These are phyloP conservation scores for Serendipita sp. DNA, from an alignment of 768 basidiomycete genomes.

Conservation along the genomic window DNA sequence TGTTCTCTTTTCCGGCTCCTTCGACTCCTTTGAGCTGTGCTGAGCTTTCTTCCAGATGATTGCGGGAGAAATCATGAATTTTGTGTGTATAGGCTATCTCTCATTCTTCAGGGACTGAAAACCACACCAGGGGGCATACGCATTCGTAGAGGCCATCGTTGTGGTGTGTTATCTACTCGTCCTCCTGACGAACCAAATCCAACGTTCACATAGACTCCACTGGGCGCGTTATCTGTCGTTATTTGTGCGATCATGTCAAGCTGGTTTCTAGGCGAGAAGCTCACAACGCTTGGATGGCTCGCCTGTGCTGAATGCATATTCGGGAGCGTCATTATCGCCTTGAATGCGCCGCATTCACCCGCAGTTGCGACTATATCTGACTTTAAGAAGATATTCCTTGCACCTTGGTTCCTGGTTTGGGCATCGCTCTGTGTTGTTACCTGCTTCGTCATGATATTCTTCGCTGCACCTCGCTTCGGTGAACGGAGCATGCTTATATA, in stretches of 20 bases:
- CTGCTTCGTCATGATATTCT: neutral
- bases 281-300: conserved; percentile 95
- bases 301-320: conserved; percentile 40
- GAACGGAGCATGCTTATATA: conserved; percentile 12
- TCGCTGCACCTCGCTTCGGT: neutral
- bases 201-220: conserved; percentile 47
- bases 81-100: conserved; percentile 13
- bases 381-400: conserved; percentile 7
- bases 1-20: conserved; percentile 18
- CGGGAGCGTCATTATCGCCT: neutral
- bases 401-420: conserved; percentile 8
- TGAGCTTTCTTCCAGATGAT: conserved; percentile 58
- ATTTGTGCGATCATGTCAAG: conserved; percentile 87
- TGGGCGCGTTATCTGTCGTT: conserved; percentile 93
- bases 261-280: conserved; percentile 80
- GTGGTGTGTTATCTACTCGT: conserved; percentile 39
- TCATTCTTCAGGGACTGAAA: neutral
- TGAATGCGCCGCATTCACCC: neutral
- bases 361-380: neutral
- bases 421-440: neutral
- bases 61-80: conserved; percentile 35
- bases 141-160: conserved; percentile 82
- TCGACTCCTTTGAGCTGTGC: neutral
- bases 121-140: conserved; percentile 39
- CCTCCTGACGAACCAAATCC: conserved; percentile 8